These are phyloP conservation scores for Pestalotiopsis sp. DNA, from an alignment of 2,329 filamentous ascomycete species.

Conservation along the genomic window DNA sequence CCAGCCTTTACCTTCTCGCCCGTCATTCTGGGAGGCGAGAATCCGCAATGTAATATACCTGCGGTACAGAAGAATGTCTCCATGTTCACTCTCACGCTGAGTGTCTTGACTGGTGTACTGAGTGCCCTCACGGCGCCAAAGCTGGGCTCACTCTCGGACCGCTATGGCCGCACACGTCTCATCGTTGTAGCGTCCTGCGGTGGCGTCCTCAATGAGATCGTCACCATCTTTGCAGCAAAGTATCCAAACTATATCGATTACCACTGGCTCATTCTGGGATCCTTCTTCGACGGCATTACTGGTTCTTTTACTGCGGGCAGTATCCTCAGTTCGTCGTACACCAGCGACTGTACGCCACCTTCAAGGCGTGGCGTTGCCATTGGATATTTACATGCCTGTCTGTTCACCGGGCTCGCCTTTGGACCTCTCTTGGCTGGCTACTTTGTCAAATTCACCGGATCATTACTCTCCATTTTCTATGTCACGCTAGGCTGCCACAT, in stretches of 20 bases:
- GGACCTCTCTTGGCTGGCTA: constrained; percentile 83
- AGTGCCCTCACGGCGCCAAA: constrained; percentile 83
- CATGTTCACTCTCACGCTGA: constrained; percentile 76
- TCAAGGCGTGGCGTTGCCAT: constrained; percentile 81
- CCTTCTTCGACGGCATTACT: constrained; percentile 77
- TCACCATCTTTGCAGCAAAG: constrained; percentile 78
- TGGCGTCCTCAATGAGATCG: constrained; percentile 72
- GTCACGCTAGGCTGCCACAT: constrained; percentile 72
- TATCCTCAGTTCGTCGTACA: constrained; percentile 80
- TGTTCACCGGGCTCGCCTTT: constrained; percentile 87
- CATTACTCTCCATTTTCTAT: constrained; percentile 83
- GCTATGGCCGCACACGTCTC: constrained; percentile 77
- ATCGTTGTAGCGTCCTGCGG: constrained; percentile 75
- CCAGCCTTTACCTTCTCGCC: constrained; percentile 64
- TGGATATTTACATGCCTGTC: constrained; percentile 85
- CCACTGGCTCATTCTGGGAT: constrained; percentile 77
- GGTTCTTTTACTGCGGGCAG: constrained; percentile 88
- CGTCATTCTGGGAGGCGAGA: constrained; percentile 68
- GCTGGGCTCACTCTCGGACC: constrained; percentile 83
- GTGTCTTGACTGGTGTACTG: constrained; percentile 73
- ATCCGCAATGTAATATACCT: constrained; percentile 78
- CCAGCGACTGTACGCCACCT: constrained; percentile 83
- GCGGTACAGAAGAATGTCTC: constrained; percentile 79
- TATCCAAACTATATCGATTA: constrained; percentile 75
- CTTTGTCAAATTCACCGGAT: constrained; percentile 75